phyloP scores from a whole-genome alignment of 805 yeast species.

The Saccharomycopsis selenospora region DNA sequence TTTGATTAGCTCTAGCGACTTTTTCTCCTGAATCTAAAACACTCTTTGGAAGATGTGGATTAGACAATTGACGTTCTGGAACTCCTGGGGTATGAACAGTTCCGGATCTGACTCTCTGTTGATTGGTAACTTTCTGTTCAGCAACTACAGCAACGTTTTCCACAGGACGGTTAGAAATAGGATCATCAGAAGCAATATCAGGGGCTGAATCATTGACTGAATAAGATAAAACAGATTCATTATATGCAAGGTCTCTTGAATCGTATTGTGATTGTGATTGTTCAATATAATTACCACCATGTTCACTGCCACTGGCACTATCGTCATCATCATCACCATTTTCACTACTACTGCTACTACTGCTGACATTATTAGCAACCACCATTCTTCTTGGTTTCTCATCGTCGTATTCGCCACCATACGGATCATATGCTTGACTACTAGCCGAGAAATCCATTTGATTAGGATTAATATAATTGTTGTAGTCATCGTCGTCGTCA shows the following conservation, averaged over 20 bases:
- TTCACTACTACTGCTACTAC: not conserved
- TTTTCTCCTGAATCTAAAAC: slow-evolving; percentile 11
- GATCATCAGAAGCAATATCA: not conserved
- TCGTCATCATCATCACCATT: slow-evolving; percentile 4
- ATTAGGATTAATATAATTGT: slow-evolving; percentile 5
- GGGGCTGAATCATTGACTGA: not conserved
- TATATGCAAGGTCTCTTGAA: not conserved
- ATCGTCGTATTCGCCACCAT: slow-evolving; percentile 5
- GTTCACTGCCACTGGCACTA: not conserved
- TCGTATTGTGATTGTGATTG: not conserved
- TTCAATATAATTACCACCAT: not conserved
- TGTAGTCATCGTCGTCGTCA: slow-evolving; percentile 2
- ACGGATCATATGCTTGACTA: slow-evolving; percentile 7
- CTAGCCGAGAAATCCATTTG: slow-evolving; percentile 7
- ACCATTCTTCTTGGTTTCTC: slow-evolving; percentile 12
- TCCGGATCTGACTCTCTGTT: not conserved
- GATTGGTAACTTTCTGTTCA: not conserved
- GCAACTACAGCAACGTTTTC: not conserved
- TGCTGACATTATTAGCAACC: slow-evolving; percentile 12
- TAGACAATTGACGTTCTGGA: slow-evolving; percentile 7
- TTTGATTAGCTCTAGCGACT: not conserved
- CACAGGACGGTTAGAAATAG: not conserved
- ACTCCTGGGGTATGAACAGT: not conserved
- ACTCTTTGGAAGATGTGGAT: slow-evolving; percentile 16
- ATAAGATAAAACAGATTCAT: not conserved